Evolutionary conservation across 805 yeast species (phyloP), one percentile per base, ranked within the genome.

Genomic region (Wickerhamomyces chambardii): DNA sequence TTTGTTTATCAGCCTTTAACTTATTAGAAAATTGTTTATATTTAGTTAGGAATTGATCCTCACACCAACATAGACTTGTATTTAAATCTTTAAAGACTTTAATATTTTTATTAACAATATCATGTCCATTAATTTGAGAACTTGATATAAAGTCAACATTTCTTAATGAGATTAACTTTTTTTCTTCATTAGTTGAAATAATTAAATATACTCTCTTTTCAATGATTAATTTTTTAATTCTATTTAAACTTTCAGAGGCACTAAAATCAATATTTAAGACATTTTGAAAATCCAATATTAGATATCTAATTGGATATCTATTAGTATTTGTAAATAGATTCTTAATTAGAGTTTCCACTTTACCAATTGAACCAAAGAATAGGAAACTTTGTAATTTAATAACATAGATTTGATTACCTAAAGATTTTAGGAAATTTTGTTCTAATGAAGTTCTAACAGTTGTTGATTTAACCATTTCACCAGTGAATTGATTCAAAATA

Each of bases 11-110:
- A 21, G 7, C 24, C 10, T 21, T 7, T 17, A 9, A 25, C 16
- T 27, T 30, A 31, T 25, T 34, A 32, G 63, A 59, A 29, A 63
- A 42, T 27, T 56, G 48, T 33, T 49, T 61, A 39, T 62, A 64
- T 40, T 61, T 55, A 5, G 43, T 40, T 48, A 92, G 66, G 46
- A 89, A 86, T 47, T 81, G 79, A 58, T 92, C 90, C 56, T 92
- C 98, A 63, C 97, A 86, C 95, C 95, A 90, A 58, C 92, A 97
- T 30, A 92, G 67, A 0, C 95, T 95, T 36, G 82, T 73, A 52
- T 92, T 92, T 47, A 92, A 67, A 36, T 84, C 82, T 36, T 72
- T 73, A 52, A 87, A 90, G 30, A 89, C 66, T 46, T 77, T 78
- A 39, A 76, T 73, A 54, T 55, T 16, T 50, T 47, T 16, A 18